These are phyloP conservation scores for Trichosphaerium sp. DNA, from an alignment of 78 protist species.

Conservation along the genomic window DNA sequence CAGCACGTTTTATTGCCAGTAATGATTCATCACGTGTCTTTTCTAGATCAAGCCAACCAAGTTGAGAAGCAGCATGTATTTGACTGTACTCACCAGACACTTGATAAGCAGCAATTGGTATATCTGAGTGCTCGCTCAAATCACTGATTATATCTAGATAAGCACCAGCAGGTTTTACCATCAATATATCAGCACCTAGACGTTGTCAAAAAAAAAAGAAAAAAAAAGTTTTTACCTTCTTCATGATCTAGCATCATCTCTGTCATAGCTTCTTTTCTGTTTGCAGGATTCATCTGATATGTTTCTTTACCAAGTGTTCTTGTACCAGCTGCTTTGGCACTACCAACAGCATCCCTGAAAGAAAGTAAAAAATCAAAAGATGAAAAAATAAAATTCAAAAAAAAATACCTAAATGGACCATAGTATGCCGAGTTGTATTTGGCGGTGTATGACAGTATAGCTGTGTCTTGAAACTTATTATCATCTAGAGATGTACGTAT, in stretches of 20 bases:
- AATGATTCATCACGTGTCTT: neutral
- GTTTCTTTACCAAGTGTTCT: constrained; percentile 20
- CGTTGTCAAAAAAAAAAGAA: too few relatives aligned
- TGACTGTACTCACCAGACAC: constrained; percentile 24
- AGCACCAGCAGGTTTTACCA: constrained; percentile 21
- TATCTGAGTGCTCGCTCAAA: neutral
- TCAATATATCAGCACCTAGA: constrained; percentile 14
- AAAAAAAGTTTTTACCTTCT: too few relatives aligned
- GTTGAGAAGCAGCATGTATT: neutral
- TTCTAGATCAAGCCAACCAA: neutral
- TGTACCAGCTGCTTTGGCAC: constrained; percentile 4
- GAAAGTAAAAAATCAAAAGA: too few relatives aligned
- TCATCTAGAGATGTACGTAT: neutral
- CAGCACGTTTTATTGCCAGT: constrained; percentile 9
- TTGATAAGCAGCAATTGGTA: constrained; percentile 4
- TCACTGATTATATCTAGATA: constrained; percentile 2
- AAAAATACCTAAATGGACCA: too few relatives aligned
- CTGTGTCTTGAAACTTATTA: neutral
- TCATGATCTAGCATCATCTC: neutral
- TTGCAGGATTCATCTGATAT: constrained; percentile 39
- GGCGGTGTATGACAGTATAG: constrained; percentile 18
- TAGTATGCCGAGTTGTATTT: constrained; percentile 46
- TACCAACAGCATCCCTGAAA: constrained; percentile 41
- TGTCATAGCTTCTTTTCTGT: constrained; percentile 10
- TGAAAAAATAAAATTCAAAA: too few relatives aligned